Evolutionary conservation across 2,329 filamentous ascomycete genomes (phyloP), one percentile per base, ranked within the genome.

Genomic region (Diaporthe vexans): DNA sequence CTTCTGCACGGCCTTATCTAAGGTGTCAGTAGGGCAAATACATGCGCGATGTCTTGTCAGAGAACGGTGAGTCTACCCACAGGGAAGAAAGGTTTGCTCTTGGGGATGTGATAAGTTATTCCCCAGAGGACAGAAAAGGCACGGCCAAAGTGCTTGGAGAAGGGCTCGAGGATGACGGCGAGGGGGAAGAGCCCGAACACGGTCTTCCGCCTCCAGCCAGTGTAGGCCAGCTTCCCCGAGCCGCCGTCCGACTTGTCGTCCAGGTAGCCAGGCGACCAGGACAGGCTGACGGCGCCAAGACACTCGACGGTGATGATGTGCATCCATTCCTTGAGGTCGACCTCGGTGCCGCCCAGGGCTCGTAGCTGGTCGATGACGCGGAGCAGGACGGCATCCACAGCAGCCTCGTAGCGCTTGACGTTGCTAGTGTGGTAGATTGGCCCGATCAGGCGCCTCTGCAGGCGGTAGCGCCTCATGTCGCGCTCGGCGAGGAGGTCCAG

Each of bases 281-380:
- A 86, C 1, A 90, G 79, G 0, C 89, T 87, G 2, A 85, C 79
- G 0, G 87, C 86, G 0, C 86, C 85, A 3, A 90, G 84, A 29
- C 85, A 88, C 75, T 90, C 88, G 40, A 90, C 86, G 1, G 84
- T 85, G 24, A 88, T 81, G 73, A 90, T 89, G 79, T 90, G 88
- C 87, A 89, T 89, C 88, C 88, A 90, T 71, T 88, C 85, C 68
- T 86, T 87, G 24, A 90, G 77, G 73, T 89, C 86, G 5, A 89
- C 77, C 37, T 85, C 81, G 1, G 79, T 77, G 0, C 86, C 86
- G 0, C 82, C 59, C 1, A 88, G 77, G 0, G 74, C 73, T 5
- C 78, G 79, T 0, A 90, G 76, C 35, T 82, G 83, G 3, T 80
- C 73, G 1, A 87, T 75, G 0, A 80, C 82, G 0, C 78, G 77